Conservation (phyloP, 768 basidiomycete species). For the Hysterangium stoloniferum region DNA sequence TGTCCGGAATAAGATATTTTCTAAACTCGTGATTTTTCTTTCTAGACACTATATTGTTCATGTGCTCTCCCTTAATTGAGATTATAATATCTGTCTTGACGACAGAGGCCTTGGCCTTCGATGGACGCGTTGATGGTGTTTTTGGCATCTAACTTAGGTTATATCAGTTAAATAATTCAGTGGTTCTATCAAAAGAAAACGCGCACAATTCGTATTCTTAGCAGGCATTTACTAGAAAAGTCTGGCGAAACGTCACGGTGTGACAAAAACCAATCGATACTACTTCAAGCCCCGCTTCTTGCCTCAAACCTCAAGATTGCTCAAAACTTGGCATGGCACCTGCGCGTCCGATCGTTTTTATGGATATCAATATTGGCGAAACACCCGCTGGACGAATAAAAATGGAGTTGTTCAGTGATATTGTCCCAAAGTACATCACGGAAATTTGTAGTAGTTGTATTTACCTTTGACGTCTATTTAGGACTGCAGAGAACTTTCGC, state of each 20-base stretch:
- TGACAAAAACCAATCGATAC: background rate
- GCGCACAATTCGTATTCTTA: too few species aligned
- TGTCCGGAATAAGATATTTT: constrained; percentile 24
- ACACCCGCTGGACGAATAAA: constrained; percentile 92
- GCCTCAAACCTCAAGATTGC: background rate
- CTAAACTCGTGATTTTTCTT: constrained; percentile 33
- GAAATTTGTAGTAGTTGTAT: background rate
- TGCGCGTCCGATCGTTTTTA: constrained; percentile 83
- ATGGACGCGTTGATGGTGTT: too few species aligned
- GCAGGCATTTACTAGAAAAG: background rate
- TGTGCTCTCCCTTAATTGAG: constrained; percentile 26
- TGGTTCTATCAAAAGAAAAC: too few species aligned
- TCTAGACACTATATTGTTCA: constrained; percentile 23
- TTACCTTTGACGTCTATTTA: constrained; percentile 23
- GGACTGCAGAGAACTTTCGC: constrained; percentile 96
- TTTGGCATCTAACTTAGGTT: too few species aligned
- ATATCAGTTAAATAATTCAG: too few species aligned
- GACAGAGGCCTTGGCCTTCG: too few species aligned
- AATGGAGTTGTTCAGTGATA: constrained; percentile 95
- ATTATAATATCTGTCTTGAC: constrained; percentile 25
- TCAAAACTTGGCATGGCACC: constrained; percentile 5
- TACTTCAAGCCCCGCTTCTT: background rate
- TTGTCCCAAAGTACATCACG: constrained; percentile 73
- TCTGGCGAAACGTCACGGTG: background rate
- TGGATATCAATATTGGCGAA: constrained; percentile 96